Conservation (phyloP, 2,329 filamentous ascomycete species). For the Xylariales sp. region DNA sequence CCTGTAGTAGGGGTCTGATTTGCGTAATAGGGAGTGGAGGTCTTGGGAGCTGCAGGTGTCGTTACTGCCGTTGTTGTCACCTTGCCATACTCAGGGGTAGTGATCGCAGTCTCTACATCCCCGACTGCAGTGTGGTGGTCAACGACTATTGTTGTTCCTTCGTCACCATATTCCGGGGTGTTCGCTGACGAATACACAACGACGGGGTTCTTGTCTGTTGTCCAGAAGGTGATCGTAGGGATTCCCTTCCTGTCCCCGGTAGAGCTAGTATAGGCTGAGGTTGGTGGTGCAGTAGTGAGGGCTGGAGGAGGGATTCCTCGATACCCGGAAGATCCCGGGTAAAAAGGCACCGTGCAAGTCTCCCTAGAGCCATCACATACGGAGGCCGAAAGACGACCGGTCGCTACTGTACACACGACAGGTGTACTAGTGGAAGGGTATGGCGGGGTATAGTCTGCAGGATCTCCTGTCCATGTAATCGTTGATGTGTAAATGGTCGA, state of each 20-base stretch:
- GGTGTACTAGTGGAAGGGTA: constrained; percentile 34
- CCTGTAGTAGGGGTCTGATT: constrained; percentile 1
- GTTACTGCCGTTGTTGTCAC: constrained; percentile 11
- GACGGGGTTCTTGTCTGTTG: constrained; percentile 51
- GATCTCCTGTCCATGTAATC: constrained; percentile 42
- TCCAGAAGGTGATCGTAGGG: constrained; percentile 39
- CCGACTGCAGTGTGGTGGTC: constrained; percentile 4
- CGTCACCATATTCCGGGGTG: constrained; percentile 34
- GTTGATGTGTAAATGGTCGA: constrained; percentile 46
- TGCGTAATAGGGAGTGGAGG: neutral
- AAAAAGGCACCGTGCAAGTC: constrained; percentile 26
- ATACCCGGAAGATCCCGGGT: neutral
- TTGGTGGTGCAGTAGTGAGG: constrained; percentile 7
- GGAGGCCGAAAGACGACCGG: constrained; percentile 21
- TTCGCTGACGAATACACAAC: constrained; percentile 38
- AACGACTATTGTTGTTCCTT: constrained; percentile 13
- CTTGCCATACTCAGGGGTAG: constrained; percentile 22
- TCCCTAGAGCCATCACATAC: constrained; percentile 26
- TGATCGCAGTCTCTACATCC: neutral
- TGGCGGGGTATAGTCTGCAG: constrained; percentile 41
- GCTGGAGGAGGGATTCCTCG: neutral
- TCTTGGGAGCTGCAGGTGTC: constrained; percentile 8
- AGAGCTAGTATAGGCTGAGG: constrained; percentile 12
- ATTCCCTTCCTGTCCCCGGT: constrained; percentile 2
- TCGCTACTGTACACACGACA: constrained; percentile 31